Conservation (phyloP, 2,329 filamentous ascomycete species). For the Stemphylium lycopersici region DNA sequence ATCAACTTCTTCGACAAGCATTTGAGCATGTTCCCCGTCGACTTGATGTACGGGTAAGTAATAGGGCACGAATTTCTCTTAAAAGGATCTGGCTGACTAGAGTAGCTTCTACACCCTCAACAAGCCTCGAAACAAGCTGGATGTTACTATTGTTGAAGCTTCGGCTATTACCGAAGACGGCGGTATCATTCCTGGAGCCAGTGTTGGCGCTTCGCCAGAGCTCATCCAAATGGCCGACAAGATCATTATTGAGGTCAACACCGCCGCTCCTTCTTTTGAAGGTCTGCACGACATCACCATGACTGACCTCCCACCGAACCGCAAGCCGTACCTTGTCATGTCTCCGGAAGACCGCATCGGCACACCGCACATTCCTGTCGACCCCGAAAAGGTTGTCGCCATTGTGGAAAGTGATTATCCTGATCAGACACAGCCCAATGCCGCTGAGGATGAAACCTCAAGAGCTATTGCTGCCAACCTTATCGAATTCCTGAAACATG, state of each 20-base stretch:
- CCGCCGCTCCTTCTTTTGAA: slow-evolving; percentile 80
- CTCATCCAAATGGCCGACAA: slow-evolving; percentile 91
- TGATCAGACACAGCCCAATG: slow-evolving; percentile 76
- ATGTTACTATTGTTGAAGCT: slow-evolving; percentile 85
- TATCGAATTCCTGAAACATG: slow-evolving; percentile 86
- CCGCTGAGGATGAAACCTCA: slow-evolving; percentile 75
- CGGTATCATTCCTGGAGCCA: slow-evolving; percentile 85
- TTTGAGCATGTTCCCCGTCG: slow-evolving; percentile 87
- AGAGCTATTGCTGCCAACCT: slow-evolving; percentile 76
- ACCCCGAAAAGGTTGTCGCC: slow-evolving; percentile 83
- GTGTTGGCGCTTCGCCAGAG: slow-evolving; percentile 83
- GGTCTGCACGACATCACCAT: slow-evolving; percentile 88
- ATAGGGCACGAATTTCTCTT: slow-evolving; percentile 18
- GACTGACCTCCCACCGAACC: slow-evolving; percentile 78
- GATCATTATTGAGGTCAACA: slow-evolving; percentile 93
- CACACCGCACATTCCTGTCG: slow-evolving; percentile 79
- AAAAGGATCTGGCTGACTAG: slow-evolving; percentile 7
- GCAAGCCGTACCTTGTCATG: slow-evolving; percentile 88
- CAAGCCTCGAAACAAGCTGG: slow-evolving; percentile 73
- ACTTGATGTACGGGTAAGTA: slow-evolving; percentile 72
- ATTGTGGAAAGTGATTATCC: slow-evolving; percentile 85
- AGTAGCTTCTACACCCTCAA: slow-evolving; percentile 81
- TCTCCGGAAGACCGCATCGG: slow-evolving; percentile 85
- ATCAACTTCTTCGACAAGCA: slow-evolving; percentile 97
- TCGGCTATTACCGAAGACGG: slow-evolving; percentile 87